These are phyloP conservation scores for Silene vulgaris DNA, from an alignment of 179 eudicot species.

Conservation along the genomic window DNA sequence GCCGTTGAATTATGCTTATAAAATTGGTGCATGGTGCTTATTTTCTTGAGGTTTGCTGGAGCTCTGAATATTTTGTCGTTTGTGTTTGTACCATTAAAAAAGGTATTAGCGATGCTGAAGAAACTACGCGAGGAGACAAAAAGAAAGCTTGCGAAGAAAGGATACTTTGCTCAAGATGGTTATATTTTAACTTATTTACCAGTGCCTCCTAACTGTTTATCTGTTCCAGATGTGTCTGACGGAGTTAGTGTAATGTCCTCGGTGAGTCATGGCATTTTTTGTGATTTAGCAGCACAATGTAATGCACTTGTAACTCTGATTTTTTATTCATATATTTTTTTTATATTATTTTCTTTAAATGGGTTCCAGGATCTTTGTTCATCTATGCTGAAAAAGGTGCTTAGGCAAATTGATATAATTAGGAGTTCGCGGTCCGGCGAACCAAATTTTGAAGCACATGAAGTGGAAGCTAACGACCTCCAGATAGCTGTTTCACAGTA, in stretches of 20 bases:
- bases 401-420: constrained; percentile 74
- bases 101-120: constrained; percentile 67
- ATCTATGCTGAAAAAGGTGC: constrained; percentile 66
- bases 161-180: constrained; percentile 82
- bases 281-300: not conserved
- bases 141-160: constrained; percentile 65
- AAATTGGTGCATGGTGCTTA: not conserved
- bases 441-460: constrained; percentile 85
- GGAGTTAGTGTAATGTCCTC: constrained; percentile 86
- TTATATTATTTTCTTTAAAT: not conserved
- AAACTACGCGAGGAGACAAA: constrained; percentile 61
- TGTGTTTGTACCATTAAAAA: constrained; percentile 8
- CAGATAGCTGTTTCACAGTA: constrained; percentile 76
- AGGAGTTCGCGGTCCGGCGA: constrained; percentile 80
- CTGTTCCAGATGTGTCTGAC: constrained; percentile 93
- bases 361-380: constrained; percentile 65
- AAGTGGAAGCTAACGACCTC: constrained; percentile 82
- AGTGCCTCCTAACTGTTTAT: constrained; percentile 92
- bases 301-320: constrained; percentile 2
- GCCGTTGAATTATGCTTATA: not conserved
- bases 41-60: not conserved
- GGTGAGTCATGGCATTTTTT: constrained; percentile 39
- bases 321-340: too few relatives aligned
- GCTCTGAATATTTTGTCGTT: not conserved
- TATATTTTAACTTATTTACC: constrained; percentile 65